These are phyloP conservation scores for Ustilago bromivora DNA, from an alignment of 1,284 basidiomycete species.

Conservation along the genomic window DNA sequence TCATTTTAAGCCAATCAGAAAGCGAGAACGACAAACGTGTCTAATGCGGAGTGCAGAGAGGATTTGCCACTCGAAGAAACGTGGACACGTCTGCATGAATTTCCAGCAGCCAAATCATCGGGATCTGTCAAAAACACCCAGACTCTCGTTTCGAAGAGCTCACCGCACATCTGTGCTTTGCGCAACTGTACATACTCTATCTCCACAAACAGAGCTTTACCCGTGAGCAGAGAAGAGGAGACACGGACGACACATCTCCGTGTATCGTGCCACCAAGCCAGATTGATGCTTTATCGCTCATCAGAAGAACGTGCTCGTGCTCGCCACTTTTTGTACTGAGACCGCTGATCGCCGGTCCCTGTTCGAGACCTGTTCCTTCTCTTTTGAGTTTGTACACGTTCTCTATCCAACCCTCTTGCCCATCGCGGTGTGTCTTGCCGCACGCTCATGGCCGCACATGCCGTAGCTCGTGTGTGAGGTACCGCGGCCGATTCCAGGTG, in stretches of 20 bases:
- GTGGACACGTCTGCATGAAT: constrained; percentile 37
- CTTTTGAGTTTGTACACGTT: constrained; percentile 25
- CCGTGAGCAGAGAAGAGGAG: not conserved
- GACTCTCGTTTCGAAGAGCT: not conserved
- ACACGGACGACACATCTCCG: constrained; percentile 10
- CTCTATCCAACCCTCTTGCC: not conserved
- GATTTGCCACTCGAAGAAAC: constrained; percentile 25
- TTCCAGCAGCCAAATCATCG: constrained; percentile 12
- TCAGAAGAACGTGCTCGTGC: constrained; percentile 7
- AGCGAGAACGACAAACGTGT: constrained; percentile 22
- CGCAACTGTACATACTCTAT: too few relatives aligned
- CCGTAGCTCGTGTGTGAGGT: constrained; percentile 7
- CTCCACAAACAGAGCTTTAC: not conserved
- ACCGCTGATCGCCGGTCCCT: not conserved
- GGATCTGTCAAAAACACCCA: constrained; percentile 27
- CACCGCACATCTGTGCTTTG: too few relatives aligned
- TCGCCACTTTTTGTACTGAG: not conserved
- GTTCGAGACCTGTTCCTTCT: not conserved
- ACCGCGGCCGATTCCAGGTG: constrained; percentile 16
- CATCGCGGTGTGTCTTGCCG: constrained; percentile 12
- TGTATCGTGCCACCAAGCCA: constrained; percentile 11
- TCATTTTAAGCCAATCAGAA: constrained; percentile 25
- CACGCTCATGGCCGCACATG: constrained; percentile 22
- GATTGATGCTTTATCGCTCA: not conserved
- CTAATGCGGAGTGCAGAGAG: constrained; percentile 31